Evolutionary conservation across 2,329 filamentous ascomycete species (phyloP).

Genomic region (Xylogone sp.): DNA sequence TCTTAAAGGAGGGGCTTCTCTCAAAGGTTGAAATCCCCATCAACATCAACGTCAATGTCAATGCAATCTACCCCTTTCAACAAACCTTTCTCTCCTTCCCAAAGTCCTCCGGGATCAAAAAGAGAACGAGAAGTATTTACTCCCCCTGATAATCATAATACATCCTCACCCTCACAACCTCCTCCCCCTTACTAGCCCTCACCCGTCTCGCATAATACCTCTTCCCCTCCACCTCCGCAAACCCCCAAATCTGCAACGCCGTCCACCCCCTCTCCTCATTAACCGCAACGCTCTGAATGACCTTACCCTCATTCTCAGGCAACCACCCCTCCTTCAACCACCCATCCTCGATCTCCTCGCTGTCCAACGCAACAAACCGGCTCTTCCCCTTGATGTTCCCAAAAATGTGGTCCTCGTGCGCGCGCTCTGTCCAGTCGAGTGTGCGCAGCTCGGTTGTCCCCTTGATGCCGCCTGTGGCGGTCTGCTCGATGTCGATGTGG

Average conservation of each 20-base stretch:
- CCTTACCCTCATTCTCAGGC: slow-evolving; percentile 38
- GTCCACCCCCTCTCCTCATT: slow-evolving; percentile 48
- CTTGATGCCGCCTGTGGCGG: slow-evolving; percentile 58
- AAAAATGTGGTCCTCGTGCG: slow-evolving; percentile 60
- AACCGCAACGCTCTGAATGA: slow-evolving; percentile 45
- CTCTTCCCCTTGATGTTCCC: slow-evolving; percentile 50
- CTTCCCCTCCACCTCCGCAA: slow-evolving; percentile 36
- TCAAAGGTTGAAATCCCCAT: no score
- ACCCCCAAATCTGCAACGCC: slow-evolving; percentile 50
- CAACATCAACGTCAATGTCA: no score
- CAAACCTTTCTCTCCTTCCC: no score
- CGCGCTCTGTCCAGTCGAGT: slow-evolving; percentile 50
- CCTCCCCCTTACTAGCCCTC: slow-evolving; percentile 33
- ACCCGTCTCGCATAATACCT: slow-evolving; percentile 35
- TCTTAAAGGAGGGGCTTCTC: no score
- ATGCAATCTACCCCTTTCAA: no score
- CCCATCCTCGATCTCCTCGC: slow-evolving; percentile 30
- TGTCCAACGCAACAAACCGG: slow-evolving; percentile 34
- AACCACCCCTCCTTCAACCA: slow-evolving; percentile 46
- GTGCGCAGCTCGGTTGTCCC: slow-evolving; percentile 54
- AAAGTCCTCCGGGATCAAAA: no score
- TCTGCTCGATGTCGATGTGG: slow-evolving; percentile 57
- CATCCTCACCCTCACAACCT: slow-evolving; percentile 34
- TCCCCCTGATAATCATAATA: slow-evolving; percentile 32
- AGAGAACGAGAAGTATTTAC: no score